Conservation (phyloP, 805 yeast genomes). For the Ogataea methanolica region DNA sequence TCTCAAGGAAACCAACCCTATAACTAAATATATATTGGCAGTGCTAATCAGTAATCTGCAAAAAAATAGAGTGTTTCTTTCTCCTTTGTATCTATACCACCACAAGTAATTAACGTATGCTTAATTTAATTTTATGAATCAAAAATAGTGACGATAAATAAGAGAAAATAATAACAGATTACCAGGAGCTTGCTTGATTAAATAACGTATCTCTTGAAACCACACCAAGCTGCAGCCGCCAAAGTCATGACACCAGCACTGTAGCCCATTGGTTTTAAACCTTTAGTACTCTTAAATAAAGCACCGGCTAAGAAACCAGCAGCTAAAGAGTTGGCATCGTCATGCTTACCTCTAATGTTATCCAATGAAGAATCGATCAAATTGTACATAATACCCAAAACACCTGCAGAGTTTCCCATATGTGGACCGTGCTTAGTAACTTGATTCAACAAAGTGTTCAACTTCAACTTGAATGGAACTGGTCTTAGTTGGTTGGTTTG, state of each 20-base stretch:
- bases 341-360: constrained; percentile 82
- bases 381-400: constrained; percentile 85
- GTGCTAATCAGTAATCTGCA: neutral
- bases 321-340: constrained; percentile 72
- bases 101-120: neutral
- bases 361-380: constrained; percentile 77
- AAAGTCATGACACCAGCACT: constrained; percentile 81
- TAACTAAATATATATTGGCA: neutral
- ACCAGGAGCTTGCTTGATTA: neutral
- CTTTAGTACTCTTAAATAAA: constrained; percentile 78
- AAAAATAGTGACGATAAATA: neutral
- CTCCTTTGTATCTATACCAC: neutral
- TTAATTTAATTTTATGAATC: neutral
- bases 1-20: too few species aligned
- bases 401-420: constrained; percentile 93
- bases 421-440: constrained; percentile 95
- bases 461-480: constrained; percentile 73
- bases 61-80: neutral
- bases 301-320: constrained; percentile 96
- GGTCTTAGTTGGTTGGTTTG: constrained; percentile 45
- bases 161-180: neutral
- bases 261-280: constrained; percentile 82
- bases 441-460: constrained; percentile 87
- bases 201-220: constrained; percentile 45
- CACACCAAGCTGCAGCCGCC: constrained; percentile 93